Base-by-base conservation (phyloP, 2,329 filamentous ascomycete genomes). In the Graphium sp. region DNA sequence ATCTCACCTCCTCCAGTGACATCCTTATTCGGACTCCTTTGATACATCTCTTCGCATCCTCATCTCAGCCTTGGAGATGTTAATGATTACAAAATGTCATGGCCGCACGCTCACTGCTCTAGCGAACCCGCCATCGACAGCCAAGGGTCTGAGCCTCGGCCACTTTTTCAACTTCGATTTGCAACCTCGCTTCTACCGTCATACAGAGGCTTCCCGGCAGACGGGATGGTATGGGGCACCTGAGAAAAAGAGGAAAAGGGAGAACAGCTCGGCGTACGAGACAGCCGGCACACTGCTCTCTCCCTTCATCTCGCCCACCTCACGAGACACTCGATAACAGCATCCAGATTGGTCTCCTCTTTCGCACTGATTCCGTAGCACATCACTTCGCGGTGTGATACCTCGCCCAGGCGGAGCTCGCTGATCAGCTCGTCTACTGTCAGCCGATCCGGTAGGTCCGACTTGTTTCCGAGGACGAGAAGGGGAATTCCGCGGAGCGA, bases 301-400 rank as follows among this genome's bases (percentile, higher is more conserved):
- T 13, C n/a, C 70, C 56, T 84, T 56, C 75, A 75, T 48, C 66
- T 82, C 37, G 84, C 77, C 50, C 81, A 79, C 41, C 84, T 87
- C 52, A 98, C 87, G 49, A 98, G 62, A 81, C 89, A 98, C 50
- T 93, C 81, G 43, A 98, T 63, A 29, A 98, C 89, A 6, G 87
- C 89, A 47, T 98, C 87, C 39, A 98, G 72, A 56, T 98, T 98
- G 33, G 87, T 98, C 58, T 98, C 89, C 51, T 95, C 87, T 55
- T 95, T 95, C 35, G 87, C 89, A 50, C 85, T 94, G 57, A 98
- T 94, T 36, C 87, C 87, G 53, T 98, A 98, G 58, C 89, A 95
- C 57, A 83, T 93, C 41, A 98, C 87, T 53, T 98, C 89, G 31
- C 89, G 81, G 44, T 83, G 77, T 34, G 75, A 79, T 49, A 98